Percentiles rank a stretch among this genome's conserved stretches.
Evolutionary conservation across 108 stramenopile genomes (phyloP).

Genomic region (Cyclotella sp.): DNA sequence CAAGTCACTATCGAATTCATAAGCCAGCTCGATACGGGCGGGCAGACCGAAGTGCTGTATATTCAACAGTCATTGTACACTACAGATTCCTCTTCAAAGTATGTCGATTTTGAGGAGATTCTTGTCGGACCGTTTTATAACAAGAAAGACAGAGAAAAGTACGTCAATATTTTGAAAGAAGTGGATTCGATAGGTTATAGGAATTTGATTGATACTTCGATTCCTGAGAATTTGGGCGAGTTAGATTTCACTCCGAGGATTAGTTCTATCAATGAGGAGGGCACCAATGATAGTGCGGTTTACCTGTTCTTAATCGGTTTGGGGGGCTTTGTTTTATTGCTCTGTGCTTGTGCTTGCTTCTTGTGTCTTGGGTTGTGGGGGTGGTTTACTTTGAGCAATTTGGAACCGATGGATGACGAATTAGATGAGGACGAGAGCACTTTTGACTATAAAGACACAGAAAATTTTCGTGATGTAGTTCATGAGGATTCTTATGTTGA

Average conservation of each 20-base stretch:
- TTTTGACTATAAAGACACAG: background rate
- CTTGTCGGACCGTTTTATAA: background rate
- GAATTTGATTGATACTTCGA: background rate
- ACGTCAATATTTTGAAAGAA: background rate
- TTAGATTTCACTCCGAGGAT: background rate
- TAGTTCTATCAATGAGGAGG: background rate
- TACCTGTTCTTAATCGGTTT: background rate
- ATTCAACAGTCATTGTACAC: background rate
- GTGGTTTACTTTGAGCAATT: background rate
- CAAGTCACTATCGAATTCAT: background rate
- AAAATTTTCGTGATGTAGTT: background rate
- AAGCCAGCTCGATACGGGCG: conserved; percentile 4
- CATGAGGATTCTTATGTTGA: background rate
- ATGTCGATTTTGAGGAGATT: background rate
- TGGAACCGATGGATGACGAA: background rate
- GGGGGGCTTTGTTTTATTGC: background rate
- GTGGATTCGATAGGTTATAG: background rate
- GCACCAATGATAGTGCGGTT: background rate
- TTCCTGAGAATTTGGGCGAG: background rate
- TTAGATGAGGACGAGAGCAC: background rate
- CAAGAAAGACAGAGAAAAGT: background rate
- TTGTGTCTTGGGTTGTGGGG: background rate
- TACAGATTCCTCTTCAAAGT: background rate
- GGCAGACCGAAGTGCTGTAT: conserved; percentile 4
- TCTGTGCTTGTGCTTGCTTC: background rate